These are phyloP conservation scores for Nitzschia sp. DNA, from an alignment of 108 stramenopile species.

Conservation along the genomic window DNA sequence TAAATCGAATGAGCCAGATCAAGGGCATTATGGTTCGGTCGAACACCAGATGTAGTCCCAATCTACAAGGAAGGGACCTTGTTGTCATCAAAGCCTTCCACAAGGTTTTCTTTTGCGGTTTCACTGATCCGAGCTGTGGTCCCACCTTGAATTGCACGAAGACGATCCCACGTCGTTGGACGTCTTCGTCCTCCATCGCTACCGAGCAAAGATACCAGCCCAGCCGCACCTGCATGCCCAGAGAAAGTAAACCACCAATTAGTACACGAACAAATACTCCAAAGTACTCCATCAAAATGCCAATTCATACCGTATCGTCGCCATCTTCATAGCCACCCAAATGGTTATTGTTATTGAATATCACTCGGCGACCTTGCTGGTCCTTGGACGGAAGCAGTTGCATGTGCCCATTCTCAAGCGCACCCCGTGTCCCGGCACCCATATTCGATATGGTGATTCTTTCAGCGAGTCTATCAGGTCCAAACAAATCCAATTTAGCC, in stretches of 20 bases:
- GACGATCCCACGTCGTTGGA: not conserved
- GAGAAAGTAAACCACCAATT: not conserved
- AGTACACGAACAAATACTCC: not conserved
- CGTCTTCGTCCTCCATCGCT: not conserved
- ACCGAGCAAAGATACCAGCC: not conserved
- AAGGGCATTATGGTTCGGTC: not conserved
- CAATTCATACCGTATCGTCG: not conserved
- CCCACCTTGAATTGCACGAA: not conserved
- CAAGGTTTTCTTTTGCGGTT: not conserved
- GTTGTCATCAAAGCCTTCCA: not conserved
- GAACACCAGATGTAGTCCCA: not conserved
- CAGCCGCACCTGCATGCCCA: not conserved
- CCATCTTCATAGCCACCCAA: not conserved
- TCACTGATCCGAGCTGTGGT: not conserved
- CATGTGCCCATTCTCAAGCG: not conserved
- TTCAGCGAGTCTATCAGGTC: not conserved
- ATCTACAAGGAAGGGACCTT: not conserved
- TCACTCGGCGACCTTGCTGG: not conserved
- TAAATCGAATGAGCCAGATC: not conserved
- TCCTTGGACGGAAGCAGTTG: not conserved
- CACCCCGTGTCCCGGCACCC: not conserved
- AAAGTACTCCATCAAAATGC: not conserved
- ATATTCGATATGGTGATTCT: not conserved
- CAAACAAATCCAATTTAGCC: not conserved
- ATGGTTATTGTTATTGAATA: not conserved